A percentile compares a stretch with the other conserved stretches of the same genome.
Conservation (phyloP, 2,329 filamentous ascomycete species). For the Sodiomyces alkalinus region DNA sequence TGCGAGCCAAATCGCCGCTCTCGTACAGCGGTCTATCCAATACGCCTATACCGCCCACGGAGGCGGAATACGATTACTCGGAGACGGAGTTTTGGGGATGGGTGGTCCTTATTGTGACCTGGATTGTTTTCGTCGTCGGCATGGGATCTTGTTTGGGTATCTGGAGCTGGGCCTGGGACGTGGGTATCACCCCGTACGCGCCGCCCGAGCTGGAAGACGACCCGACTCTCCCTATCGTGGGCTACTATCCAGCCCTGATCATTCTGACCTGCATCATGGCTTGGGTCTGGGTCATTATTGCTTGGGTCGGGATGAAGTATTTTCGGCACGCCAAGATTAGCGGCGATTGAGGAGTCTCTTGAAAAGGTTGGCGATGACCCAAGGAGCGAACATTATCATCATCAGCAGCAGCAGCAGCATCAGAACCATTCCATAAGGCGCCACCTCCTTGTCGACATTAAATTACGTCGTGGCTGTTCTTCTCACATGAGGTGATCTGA, state of each 20-base stretch:
- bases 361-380: too few relatives aligned
- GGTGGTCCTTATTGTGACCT: constrained; percentile 80
- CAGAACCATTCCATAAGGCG: too few relatives aligned
- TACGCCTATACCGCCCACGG: constrained; percentile 30
- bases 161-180: constrained; percentile 99
- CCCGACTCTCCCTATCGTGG: constrained; percentile 83
- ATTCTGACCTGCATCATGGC: constrained; percentile 92
- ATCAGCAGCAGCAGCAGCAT: too few relatives aligned
- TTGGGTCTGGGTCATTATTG: constrained; percentile 96
- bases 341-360: constrained; percentile 38
- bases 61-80: constrained; percentile 67
- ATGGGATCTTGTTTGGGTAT: constrained; percentile 92
- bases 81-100: constrained; percentile 98
- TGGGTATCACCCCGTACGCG: constrained; percentile 88
- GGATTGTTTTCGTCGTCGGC: constrained; percentile 89
- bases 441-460: too few relatives aligned
- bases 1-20: constrained; percentile 43
- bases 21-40: constrained; percentile 38
- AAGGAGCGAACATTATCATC: too few relatives aligned
- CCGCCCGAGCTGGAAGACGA: constrained; percentile 93
- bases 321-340: constrained; percentile 92
- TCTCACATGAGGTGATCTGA: too few relatives aligned
- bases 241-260: constrained; percentile 90
- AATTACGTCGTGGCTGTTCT: too few relatives aligned
- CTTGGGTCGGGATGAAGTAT: constrained; percentile 99